Percentiles rank a stretch among this genome's conserved stretches.
Conservation (phyloP, 2,329 filamentous ascomycete species). For the Alternaria rosae region DNA sequence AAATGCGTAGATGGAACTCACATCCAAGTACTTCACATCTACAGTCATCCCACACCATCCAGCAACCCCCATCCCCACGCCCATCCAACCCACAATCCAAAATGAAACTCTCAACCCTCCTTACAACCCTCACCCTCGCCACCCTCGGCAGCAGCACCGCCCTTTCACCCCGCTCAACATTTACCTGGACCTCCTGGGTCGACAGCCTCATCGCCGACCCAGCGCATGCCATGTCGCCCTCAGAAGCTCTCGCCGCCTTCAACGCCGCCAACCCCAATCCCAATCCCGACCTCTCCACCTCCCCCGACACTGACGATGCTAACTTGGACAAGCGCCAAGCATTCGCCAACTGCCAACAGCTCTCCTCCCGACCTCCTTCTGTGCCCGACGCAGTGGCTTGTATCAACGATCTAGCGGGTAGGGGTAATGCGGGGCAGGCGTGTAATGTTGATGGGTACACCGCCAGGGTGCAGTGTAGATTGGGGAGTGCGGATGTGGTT, state of each 20-base stretch:
- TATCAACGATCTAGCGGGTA: neutral
- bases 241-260: neutral
- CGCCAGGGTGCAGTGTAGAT: neutral
- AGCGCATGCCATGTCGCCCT: neutral
- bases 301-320: no score
- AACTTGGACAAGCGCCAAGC: neutral
- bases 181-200: conserved; percentile 13
- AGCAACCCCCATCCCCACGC: neutral
- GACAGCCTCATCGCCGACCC: conserved; percentile 6
- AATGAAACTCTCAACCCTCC: neutral
- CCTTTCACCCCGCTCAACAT: neutral
- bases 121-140: conserved; percentile 4
- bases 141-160: neutral
- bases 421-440: neutral
- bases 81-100: neutral
- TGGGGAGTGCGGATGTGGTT: neutral
- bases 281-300: neutral
- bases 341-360: neutral
- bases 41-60: neutral
- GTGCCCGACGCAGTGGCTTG: neutral
- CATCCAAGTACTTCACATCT: neutral
- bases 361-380: neutral
- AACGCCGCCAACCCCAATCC: neutral
- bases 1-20: neutral
- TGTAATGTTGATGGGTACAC: neutral